Evolutionary conservation across 768 basidiomycete genomes (phyloP).

Genomic region (Boletus coccyginus): DNA sequence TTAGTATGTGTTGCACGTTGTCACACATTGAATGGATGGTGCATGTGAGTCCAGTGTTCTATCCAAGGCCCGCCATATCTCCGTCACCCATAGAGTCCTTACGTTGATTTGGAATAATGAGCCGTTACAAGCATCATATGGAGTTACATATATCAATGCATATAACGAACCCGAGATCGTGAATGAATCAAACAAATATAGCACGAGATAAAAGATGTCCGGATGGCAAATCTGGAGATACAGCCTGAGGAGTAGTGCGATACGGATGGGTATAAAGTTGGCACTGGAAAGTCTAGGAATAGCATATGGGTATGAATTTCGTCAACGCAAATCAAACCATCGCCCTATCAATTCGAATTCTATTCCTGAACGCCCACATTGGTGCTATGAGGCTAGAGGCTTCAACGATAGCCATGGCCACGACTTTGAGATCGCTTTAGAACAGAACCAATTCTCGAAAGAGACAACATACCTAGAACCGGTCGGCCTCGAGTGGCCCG

Average conservation of each 20-base stretch:
- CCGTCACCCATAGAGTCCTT: not conserved
- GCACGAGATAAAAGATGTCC: not conserved
- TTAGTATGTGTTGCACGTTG: too few relatives aligned
- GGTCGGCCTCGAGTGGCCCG: too few relatives aligned
- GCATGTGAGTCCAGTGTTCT: too few relatives aligned
- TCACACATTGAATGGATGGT: too few relatives aligned
- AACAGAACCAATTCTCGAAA: not conserved
- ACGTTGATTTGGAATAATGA: not conserved
- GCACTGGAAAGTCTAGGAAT: not conserved
- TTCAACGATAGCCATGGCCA: not conserved
- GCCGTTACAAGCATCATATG: not conserved
- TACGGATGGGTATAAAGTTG: not conserved
- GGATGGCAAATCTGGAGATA: not conserved
- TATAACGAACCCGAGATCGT: not conserved
- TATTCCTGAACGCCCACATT: too few relatives aligned
- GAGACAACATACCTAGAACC: not conserved
- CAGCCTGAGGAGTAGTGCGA: not conserved
- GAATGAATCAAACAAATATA: not conserved
- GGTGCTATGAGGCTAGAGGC: too few relatives aligned
- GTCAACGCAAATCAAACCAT: not conserved
- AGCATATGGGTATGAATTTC: too few relatives aligned
- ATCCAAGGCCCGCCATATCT: not conserved
- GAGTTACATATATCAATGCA: not conserved
- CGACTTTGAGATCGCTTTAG: not conserved
- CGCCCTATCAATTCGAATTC: too few relatives aligned